These are phyloP conservation scores for Mucor sp. DNA, from an alignment of 371 early-diverging fungal genomes.

Conservation along the genomic window DNA sequence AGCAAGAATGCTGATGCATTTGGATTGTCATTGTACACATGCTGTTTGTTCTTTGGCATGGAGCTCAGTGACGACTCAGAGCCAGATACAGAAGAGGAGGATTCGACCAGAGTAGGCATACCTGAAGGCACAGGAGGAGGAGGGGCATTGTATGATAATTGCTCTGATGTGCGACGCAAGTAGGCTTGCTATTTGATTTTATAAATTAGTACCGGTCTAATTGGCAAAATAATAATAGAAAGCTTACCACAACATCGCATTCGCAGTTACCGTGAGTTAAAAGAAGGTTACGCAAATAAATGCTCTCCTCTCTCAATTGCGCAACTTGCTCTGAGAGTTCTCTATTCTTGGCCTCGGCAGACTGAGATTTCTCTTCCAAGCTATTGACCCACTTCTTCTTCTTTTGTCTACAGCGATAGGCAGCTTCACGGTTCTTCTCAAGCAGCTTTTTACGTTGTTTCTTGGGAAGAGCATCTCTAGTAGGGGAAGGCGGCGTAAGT, in stretches of 20 bases:
- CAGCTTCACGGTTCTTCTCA: slow-evolving; percentile 79
- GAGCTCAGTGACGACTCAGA: slow-evolving; percentile 2
- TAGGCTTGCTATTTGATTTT: slow-evolving; percentile 18
- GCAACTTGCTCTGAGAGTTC: slow-evolving; percentile 57
- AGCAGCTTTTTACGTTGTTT: slow-evolving; percentile 48
- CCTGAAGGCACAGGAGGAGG: neutral
- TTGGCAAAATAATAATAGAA: neutral
- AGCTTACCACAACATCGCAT: slow-evolving; percentile 40
- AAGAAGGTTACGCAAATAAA: slow-evolving; percentile 67
- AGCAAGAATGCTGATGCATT: neutral
- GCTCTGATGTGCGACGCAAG: slow-evolving; percentile 22
- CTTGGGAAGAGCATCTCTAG: slow-evolving; percentile 2
- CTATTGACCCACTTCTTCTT: slow-evolving; percentile 75
- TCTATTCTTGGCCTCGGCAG: slow-evolving; percentile 59
- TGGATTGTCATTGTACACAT: neutral
- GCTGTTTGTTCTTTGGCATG: neutral
- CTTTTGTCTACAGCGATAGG: slow-evolving; percentile 81
- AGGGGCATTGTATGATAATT: slow-evolving; percentile 1
- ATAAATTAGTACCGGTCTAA: neutral
- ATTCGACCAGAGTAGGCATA: neutral
- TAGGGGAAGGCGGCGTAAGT: neutral
- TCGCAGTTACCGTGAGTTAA: slow-evolving; percentile 64
- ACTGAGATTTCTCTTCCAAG: slow-evolving; percentile 62
- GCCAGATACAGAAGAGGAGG: slow-evolving; percentile 3
- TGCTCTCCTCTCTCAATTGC: slow-evolving; percentile 70